phyloP scores from a whole-genome alignment of 441 rosid genomes.

The Capsella rubella region DNA sequence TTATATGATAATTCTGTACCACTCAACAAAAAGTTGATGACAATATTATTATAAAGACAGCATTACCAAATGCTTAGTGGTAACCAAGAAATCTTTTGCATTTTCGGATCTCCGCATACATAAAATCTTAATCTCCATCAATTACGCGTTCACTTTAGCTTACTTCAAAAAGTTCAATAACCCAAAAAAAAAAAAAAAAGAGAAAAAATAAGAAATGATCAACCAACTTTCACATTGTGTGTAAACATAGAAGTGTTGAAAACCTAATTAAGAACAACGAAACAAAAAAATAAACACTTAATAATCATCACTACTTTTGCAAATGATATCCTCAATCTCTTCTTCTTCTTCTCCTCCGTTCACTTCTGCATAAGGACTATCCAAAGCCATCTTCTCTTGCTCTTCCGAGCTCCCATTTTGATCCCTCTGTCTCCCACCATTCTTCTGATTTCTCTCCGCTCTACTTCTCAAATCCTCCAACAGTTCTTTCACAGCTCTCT shows the following conservation, averaged over 20 bases:
- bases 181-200: constrained; percentile 9
- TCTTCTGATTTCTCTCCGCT: constrained; percentile 47
- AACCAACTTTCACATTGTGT: constrained; percentile 25
- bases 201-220: background rate
- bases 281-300: background rate
- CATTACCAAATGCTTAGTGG: constrained; percentile 12
- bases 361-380: constrained; percentile 53
- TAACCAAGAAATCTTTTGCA: constrained; percentile 20
- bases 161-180: constrained; percentile 7
- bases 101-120: constrained; percentile 19
- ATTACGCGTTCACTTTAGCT: constrained; percentile 1
- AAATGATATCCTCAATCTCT: constrained; percentile 38
- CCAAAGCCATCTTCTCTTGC: constrained; percentile 77
- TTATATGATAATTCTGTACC: background rate
- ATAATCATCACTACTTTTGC: constrained; percentile 41
- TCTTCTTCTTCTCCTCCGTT: constrained; percentile 17
- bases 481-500: constrained; percentile 65
- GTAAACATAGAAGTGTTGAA: constrained; percentile 7
- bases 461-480: constrained; percentile 52
- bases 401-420: constrained; percentile 51
- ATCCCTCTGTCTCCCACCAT: constrained; percentile 33
- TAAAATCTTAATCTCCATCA: constrained; percentile 10
- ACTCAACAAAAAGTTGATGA: constrained; percentile 5
- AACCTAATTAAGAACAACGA: background rate
- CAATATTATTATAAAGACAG: background rate